These are phyloP conservation scores for Gossypium davidsonii DNA, from an alignment of 441 rosid genomes.

Conservation along the genomic window DNA sequence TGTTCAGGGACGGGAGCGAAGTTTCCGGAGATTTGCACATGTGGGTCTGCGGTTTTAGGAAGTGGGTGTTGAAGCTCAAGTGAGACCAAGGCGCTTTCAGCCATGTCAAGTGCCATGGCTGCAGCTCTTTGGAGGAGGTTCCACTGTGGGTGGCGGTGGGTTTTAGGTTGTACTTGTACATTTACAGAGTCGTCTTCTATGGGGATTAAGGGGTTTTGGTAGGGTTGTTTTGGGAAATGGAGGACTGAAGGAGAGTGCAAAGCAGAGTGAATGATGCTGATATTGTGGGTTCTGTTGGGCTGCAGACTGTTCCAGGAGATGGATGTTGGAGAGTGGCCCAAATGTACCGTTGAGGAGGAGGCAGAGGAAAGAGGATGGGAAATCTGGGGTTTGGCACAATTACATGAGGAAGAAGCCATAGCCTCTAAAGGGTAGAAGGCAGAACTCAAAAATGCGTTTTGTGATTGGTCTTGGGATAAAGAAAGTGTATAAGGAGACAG, in stretches of 20 bases:
- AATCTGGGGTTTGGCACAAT: conserved; percentile 29
- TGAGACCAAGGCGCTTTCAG: conserved; percentile 44
- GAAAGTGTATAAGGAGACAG: not conserved
- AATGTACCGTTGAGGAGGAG: conserved; percentile 7
- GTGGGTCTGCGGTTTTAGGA: conserved; percentile 61
- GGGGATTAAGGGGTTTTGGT: conserved; percentile 11
- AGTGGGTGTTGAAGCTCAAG: conserved; percentile 45
- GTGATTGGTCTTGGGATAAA: not conserved
- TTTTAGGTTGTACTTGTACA: conserved; percentile 5
- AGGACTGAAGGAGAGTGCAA: conserved; percentile 24
- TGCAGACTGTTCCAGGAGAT: not conserved
- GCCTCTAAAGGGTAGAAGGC: not conserved
- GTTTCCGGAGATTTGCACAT: conserved; percentile 64
- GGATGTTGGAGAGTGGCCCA: conserved; percentile 16
- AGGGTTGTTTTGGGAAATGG: conserved; percentile 28
- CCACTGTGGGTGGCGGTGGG: conserved; percentile 20
- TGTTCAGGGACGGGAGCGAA: conserved; percentile 70
- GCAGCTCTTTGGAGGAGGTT: conserved; percentile 59
- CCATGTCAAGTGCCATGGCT: conserved; percentile 40
- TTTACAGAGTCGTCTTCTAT: conserved; percentile 1
- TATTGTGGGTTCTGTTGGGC: not conserved
- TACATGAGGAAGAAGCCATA: conserved; percentile 26
- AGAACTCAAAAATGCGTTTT: not conserved
- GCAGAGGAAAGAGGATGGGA: conserved; percentile 2
- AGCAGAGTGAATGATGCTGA: conserved; percentile 18